Evolutionary conservation across 345 rosid genomes (phyloP).

Genomic region (Adansonia digitata): DNA sequence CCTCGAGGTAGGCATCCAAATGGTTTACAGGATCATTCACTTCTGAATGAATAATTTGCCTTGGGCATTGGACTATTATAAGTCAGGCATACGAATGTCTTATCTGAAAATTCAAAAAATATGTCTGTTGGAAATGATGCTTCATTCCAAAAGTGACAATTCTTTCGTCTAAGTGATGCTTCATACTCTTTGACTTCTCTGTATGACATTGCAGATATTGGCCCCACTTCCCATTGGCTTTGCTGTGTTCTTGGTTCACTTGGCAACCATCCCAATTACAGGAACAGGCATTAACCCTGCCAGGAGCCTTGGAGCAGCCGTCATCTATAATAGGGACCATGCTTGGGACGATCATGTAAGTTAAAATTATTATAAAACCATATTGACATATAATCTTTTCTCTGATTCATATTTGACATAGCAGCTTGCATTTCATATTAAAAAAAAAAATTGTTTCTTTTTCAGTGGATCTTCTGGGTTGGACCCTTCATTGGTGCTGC

Average conservation of each 20-base stretch:
- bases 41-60: too few relatives aligned
- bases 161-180: too few relatives aligned
- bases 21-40: too few relatives aligned
- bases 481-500: constrained; percentile 59
- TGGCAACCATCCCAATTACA: not conserved
- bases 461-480: constrained; percentile 51
- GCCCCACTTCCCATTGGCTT: not conserved
- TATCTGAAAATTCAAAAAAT: too few relatives aligned
- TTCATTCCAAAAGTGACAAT: too few relatives aligned
- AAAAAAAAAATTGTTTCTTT: too few relatives aligned
- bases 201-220: not conserved
- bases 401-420: not conserved
- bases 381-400: not conserved
- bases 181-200: too few relatives aligned
- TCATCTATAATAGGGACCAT: not conserved
- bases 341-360: not conserved
- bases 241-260: not conserved
- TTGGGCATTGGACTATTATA: too few relatives aligned
- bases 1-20: too few relatives aligned
- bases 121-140: too few relatives aligned
- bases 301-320: not conserved
- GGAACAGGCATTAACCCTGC: not conserved
- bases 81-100: too few relatives aligned
- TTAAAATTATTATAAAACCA: not conserved
- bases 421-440: not conserved